Percentiles rank a stretch among this genome's conserved stretches.
phyloP scores from a whole-genome alignment of 257 asterid species.

The Ocimum tenuiflorum region DNA sequence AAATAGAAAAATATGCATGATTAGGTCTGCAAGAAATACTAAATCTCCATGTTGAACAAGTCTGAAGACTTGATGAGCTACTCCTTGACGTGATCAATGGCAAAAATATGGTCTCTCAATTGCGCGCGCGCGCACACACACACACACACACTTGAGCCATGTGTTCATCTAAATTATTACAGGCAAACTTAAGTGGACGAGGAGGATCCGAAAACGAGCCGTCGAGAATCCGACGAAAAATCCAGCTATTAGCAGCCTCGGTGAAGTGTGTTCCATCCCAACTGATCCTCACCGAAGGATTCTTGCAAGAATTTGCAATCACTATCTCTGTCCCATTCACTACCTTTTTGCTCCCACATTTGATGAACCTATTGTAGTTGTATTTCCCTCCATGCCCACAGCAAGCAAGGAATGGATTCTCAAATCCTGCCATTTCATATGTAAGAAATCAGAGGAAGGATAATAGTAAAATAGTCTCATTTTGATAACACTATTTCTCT shows the following conservation, averaged over 20 bases:
- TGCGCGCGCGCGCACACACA: background rate
- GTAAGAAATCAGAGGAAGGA: no score
- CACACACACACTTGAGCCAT: background rate
- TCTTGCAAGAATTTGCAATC: conserved; percentile 45
- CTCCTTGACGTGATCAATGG: background rate
- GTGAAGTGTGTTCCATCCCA: conserved; percentile 86
- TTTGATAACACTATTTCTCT: no score
- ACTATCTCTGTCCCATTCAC: conserved; percentile 52
- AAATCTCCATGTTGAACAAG: background rate
- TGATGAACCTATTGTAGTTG: conserved; percentile 45
- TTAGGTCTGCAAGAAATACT: background rate
- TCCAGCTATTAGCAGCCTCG: conserved; percentile 73
- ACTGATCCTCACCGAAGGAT: conserved; percentile 41
- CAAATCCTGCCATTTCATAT: conserved; percentile 55
- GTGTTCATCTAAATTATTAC: conserved; percentile 32
- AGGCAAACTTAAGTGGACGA: conserved; percentile 37
- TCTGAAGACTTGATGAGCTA: background rate
- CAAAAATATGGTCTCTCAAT: no score
- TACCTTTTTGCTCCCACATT: conserved; percentile 50
- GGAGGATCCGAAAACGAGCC: conserved; percentile 78
- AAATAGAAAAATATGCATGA: background rate
- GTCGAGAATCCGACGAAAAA: conserved; percentile 44
- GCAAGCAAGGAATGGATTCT: conserved; percentile 56
- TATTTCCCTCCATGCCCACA: conserved; percentile 80
- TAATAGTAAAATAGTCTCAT: no score